Percentiles rank a stretch among this genome's conserved stretches.
phyloP scores from a whole-genome alignment of 805 yeast genomes.

The Starmerella bombi region DNA sequence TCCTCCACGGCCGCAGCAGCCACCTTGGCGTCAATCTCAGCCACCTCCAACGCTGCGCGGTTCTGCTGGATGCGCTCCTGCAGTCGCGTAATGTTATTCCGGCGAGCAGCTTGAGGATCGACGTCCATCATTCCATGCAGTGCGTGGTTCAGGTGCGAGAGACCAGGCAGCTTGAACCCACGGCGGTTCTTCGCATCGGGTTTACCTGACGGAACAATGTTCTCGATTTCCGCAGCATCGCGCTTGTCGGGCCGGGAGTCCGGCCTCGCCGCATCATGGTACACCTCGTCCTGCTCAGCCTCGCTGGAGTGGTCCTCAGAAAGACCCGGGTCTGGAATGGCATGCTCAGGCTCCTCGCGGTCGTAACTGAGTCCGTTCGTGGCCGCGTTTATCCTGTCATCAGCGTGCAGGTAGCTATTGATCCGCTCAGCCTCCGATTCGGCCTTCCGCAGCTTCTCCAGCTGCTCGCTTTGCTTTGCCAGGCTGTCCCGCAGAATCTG shows the following conservation, averaged over 20 bases:
- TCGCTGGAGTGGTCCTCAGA: background rate
- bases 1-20: conserved; percentile 34
- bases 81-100: conserved; percentile 36
- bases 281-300: background rate
- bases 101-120: conserved; percentile 52
- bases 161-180: conserved; percentile 41
- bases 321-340: background rate
- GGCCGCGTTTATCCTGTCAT: conserved; percentile 21
- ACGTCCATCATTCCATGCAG: conserved; percentile 51
- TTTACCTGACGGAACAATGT: background rate
- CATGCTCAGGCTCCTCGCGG: background rate
- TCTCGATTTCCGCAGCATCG: background rate
- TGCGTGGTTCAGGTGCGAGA: conserved; percentile 38
- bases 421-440: conserved; percentile 36
- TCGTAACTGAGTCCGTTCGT: conserved; percentile 6
- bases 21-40: conserved; percentile 40
- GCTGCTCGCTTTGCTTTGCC: conserved; percentile 25
- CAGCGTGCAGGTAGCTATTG: conserved; percentile 25
- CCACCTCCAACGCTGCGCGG: conserved; percentile 39
- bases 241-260: background rate
- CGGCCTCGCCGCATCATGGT: background rate
- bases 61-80: conserved; percentile 36
- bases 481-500: conserved; percentile 34
- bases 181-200: conserved; percentile 3
- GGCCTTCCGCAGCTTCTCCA: conserved; percentile 31